These are phyloP conservation scores for Earliella scabrosa DNA, from an alignment of 1,284 basidiomycete species.

Conservation along the genomic window DNA sequence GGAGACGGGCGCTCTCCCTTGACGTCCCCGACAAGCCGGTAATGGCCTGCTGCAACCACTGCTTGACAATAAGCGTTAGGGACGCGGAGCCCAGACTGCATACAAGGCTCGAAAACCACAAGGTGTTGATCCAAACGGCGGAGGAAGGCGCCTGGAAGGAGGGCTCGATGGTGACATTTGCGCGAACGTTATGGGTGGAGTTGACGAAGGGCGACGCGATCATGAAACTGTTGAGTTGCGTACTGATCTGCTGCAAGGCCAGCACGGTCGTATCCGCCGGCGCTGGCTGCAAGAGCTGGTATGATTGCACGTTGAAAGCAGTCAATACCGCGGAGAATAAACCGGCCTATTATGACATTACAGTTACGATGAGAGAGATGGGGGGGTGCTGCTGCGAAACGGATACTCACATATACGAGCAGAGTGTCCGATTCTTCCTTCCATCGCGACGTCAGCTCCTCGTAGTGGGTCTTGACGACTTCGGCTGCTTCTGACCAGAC, in stretches of 20 bases:
- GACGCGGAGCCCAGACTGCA: constrained; percentile 1
- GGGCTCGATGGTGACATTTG: background rate
- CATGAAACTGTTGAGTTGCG: constrained; percentile 8
- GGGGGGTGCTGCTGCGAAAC: too few species aligned
- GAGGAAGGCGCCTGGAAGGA: too few species aligned
- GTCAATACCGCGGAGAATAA: constrained; percentile 7
- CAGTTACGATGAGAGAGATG: too few species aligned
- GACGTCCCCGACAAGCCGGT: background rate
- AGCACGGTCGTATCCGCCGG: background rate
- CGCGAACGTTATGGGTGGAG: background rate
- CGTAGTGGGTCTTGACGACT: constrained; percentile 1
- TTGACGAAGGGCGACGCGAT: constrained; percentile 9
- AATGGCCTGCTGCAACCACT: constrained; percentile 2
- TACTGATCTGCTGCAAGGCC: background rate
- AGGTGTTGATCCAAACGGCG: background rate
- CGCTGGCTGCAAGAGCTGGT: background rate
- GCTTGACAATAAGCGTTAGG: constrained; percentile 1
- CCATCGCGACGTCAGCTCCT: constrained; percentile 10
- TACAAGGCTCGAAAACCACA: constrained; percentile 10
- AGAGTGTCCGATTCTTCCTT: constrained; percentile 14
- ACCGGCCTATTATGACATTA: too few species aligned
- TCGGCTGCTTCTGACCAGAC: background rate
- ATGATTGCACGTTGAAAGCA: constrained; percentile 7
- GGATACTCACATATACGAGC: constrained; percentile 17
- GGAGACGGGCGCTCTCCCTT: background rate